Evolutionary conservation across 352 stramenopile genomes (phyloP).

Genomic region (Pythium brachiatum): DNA sequence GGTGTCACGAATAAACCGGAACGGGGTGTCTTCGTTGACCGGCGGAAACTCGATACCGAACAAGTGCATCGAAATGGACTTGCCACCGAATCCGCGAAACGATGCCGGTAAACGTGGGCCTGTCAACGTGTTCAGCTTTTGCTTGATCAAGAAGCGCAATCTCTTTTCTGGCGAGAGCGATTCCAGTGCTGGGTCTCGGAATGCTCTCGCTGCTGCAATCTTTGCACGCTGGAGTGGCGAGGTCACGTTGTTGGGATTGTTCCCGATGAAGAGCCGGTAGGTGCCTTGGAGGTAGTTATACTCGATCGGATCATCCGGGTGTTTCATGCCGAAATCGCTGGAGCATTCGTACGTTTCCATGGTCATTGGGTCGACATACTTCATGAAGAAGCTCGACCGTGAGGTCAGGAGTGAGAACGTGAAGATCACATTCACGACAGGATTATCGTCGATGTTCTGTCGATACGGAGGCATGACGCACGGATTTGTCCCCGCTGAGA

Average conservation of each 20-base stretch:
- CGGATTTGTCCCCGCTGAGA: constrained; percentile 21
- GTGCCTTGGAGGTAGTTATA: constrained; percentile 49
- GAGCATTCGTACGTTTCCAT: constrained; percentile 43
- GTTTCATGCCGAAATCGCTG: constrained; percentile 29
- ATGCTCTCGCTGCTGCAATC: constrained; percentile 14
- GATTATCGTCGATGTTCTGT: constrained; percentile 34
- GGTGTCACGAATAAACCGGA: constrained; percentile 50
- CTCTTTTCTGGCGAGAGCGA: constrained; percentile 26
- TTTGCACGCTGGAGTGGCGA: constrained; percentile 4
- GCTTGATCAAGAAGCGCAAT: constrained; percentile 45
- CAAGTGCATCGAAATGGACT: constrained; percentile 46
- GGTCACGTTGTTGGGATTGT: constrained; percentile 59
- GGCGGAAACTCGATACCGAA: constrained; percentile 54
- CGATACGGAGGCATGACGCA: constrained; percentile 38
- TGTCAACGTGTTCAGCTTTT: constrained; percentile 54
- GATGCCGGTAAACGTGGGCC: constrained; percentile 53
- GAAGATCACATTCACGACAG: constrained; percentile 54
- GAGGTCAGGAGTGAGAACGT: constrained; percentile 35
- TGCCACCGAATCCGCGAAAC: constrained; percentile 56
- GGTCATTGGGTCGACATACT: constrained; percentile 46
- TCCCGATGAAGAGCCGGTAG: constrained; percentile 59
- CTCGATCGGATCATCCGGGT: constrained; percentile 26
- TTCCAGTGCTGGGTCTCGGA: constrained; percentile 19
- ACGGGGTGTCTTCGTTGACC: constrained; percentile 63
- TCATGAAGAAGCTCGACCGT: constrained; percentile 52